Base-by-base conservation (phyloP, 352 stramenopile species). In the Phytophthora pini region DNA sequence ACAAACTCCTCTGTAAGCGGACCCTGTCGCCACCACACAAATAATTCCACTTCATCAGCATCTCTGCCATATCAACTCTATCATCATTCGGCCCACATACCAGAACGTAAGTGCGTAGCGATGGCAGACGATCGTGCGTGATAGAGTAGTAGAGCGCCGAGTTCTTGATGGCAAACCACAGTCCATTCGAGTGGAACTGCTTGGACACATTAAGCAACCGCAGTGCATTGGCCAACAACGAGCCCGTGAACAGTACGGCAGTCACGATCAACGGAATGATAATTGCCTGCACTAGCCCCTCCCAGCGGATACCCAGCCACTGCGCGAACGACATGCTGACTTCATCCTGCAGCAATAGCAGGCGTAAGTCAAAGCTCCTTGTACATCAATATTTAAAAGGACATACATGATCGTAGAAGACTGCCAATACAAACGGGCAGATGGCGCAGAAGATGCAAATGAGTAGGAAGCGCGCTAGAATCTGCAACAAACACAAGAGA, bases 1-100 rank as follows among this genome's bases (percentile, higher is more conserved):
- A 98, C 87, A 71, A 98, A 90, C 76, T 99, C 96, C 76, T 99
- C 96, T 0, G 92, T 96, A 43, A 98, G 68, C 4, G 96, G 96
- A 5, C 92, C 96, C 88, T 89, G 88, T 49, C 56, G 63, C 2
- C 41, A 27, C 20, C 17, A 3, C 27, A 56, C 27, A 58, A 32
- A 26, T 9, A 36, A 52, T 47, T 27, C 5, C 27, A 53, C 27
- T 48, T 15, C 31, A 34, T 58, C n/a, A 67, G 47, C 15, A 51
- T 54, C 8, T 10, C 10, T 17, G 26, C 27, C 41, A 60, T 8
- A 34, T 34, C 20, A 56, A 7, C 36, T 43, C 20, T 11, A 32
- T 11, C n/a, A 12, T 41, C 50, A 44, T 31, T 13, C 13, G 17
- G 45, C 22, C 10, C 13, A 70, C 73, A 39, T 74, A 96, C 88